Conservation (phyloP, 1,139 yeast genomes). For the Magnusiomyces clavatus region DNA sequence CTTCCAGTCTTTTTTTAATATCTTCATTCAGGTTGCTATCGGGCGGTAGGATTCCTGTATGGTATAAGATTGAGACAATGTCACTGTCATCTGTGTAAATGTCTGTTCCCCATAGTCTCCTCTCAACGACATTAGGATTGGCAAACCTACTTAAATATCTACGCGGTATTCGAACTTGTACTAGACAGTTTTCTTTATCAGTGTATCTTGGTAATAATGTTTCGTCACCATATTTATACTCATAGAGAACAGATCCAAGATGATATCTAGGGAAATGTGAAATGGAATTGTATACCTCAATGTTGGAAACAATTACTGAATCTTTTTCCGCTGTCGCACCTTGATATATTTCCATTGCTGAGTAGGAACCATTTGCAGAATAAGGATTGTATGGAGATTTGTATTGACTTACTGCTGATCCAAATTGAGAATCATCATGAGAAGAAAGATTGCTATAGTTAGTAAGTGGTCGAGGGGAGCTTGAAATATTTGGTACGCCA, state of each 20-base stretch:
- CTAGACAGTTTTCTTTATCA: conserved; percentile 50
- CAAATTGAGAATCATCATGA: too few relatives aligned
- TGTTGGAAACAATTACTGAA: conserved; percentile 33
- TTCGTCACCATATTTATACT: conserved; percentile 31
- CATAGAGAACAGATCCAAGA: conserved; percentile 55
- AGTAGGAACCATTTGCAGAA: too few relatives aligned
- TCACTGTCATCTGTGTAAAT: conserved; percentile 93
- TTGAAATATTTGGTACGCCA: too few relatives aligned
- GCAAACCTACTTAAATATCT: conserved; percentile 25
- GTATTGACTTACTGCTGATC: too few relatives aligned
- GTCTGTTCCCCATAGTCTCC: conserved; percentile 87
- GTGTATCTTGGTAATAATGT: conserved; percentile 29
- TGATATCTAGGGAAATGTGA: conserved; percentile 41
- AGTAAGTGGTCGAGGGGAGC: too few relatives aligned
- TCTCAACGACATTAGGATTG: conserved; percentile 37
- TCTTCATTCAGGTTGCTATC: conserved; percentile 19
- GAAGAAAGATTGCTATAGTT: too few relatives aligned
- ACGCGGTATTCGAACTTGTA: conserved; percentile 58
- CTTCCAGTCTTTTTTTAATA: conserved; percentile 2
- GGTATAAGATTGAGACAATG: conserved; percentile 63
- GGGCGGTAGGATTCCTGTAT: conserved; percentile 56
- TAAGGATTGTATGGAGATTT: too few relatives aligned
- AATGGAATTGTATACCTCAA: conserved; percentile 42
- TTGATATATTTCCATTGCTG: too few relatives aligned
- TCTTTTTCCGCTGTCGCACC: too few relatives aligned